Percentiles rank a stretch among this genome's conserved stretches.
Evolutionary conservation across 345 rosid species (phyloP).

Genomic region (Anastatica hierochuntica): DNA sequence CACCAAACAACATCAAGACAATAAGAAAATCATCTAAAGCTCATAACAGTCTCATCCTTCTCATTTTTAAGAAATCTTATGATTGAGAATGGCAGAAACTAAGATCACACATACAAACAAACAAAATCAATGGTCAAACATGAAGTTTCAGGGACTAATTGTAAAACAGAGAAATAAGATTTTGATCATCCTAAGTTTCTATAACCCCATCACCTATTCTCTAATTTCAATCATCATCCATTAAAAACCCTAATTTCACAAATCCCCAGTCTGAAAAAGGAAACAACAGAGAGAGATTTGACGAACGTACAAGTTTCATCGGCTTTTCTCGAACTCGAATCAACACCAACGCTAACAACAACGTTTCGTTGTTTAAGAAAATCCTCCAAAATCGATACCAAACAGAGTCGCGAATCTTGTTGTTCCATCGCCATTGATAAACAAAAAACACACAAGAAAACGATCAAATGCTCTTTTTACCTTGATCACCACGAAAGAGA

Average conservation of each 20-base stretch:
- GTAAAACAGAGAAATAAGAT: not conserved
- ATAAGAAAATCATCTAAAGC: too few species aligned
- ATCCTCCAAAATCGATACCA: conserved; percentile 63
- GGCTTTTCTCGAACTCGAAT: conserved; percentile 36
- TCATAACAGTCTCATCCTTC: too few species aligned
- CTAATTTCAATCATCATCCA: too few species aligned
- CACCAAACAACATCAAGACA: not conserved
- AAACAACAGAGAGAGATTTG: not conserved
- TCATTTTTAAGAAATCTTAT: too few species aligned
- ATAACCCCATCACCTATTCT: too few species aligned
- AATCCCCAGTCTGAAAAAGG: not conserved
- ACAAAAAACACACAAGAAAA: not conserved
- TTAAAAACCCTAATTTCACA: conserved; percentile 8
- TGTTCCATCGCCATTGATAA: conserved; percentile 51
- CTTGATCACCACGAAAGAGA: conserved; percentile 23
- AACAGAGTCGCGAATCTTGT: conserved; percentile 35
- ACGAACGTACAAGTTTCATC: conserved; percentile 57
- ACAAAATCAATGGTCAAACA: too few species aligned
- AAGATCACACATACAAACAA: too few species aligned
- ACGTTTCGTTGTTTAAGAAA: conserved; percentile 48
- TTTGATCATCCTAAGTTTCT: too few species aligned
- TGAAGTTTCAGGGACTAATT: not conserved
- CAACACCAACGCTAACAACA: conserved; percentile 22
- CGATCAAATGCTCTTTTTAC: conserved; percentile 8
- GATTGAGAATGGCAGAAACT: too few species aligned